Evolutionary conservation across 2,329 filamentous ascomycete species (phyloP).

Genomic region (Pseudogymnoascus sp.): DNA sequence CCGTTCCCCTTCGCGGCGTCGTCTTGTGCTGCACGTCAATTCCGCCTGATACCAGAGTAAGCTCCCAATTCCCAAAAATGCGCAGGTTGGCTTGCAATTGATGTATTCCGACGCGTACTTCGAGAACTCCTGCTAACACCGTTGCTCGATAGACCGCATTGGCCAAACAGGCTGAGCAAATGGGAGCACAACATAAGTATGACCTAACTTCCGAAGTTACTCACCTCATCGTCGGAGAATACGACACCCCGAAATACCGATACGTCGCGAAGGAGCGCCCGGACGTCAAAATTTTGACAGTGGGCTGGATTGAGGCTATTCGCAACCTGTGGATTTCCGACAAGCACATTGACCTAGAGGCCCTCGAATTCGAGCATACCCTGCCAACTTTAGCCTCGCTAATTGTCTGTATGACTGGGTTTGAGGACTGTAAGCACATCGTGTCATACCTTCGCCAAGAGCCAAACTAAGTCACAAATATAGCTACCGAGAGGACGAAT

Average conservation of each 20-base stretch:
- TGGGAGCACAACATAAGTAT: conserved; percentile 80
- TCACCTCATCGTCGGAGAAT: conserved; percentile 83
- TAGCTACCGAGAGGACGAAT: conserved; percentile 56
- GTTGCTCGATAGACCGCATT: conserved; percentile 39
- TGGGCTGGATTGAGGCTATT: conserved; percentile 78
- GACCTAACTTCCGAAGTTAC: conserved; percentile 95
- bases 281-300: conserved; percentile 74
- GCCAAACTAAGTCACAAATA: conserved; percentile 22
- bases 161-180: conserved; percentile 58
- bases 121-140: conserved; percentile 11
- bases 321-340: conserved; percentile 73
- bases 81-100: conserved; percentile 29
- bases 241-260: conserved; percentile 86
- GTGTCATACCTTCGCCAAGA: conserved; percentile 10
- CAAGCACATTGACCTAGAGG: conserved; percentile 61
- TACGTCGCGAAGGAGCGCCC: conserved; percentile 86
- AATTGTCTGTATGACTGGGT: conserved; percentile 61
- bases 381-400: conserved; percentile 56
- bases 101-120: neutral
- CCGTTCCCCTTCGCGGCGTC: conserved; percentile 59
- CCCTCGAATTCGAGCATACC: conserved; percentile 58
- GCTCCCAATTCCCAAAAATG: conserved; percentile 25
- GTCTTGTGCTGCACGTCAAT: conserved; percentile 86
- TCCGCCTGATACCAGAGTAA: conserved; percentile 66
- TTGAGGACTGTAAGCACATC: conserved; percentile 57